phyloP scores from a whole-genome alignment of 1,139 yeast species.

The Zygosaccharomyces sapae region DNA sequence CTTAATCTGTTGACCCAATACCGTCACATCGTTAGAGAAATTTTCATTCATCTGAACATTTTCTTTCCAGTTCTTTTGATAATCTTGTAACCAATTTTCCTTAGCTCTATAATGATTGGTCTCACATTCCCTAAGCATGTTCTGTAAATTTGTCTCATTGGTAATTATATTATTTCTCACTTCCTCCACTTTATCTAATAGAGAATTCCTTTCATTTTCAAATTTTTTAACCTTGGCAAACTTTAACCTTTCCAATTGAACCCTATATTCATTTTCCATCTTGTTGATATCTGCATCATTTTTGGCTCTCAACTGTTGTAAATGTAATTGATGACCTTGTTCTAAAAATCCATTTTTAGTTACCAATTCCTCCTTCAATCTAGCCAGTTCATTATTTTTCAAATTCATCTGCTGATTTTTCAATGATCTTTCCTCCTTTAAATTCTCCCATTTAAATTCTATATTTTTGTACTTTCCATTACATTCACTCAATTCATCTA shows the following conservation, averaged over 20 bases:
- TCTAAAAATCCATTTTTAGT: constrained; percentile 33
- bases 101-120: constrained; percentile 23
- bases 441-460: constrained; percentile 32
- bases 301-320: constrained; percentile 38
- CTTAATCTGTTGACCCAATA: constrained; percentile 20
- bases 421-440: constrained; percentile 40
- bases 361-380: constrained; percentile 37
- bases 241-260: constrained; percentile 40
- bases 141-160: constrained; percentile 25
- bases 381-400: constrained; percentile 43
- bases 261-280: constrained; percentile 39
- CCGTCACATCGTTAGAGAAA: constrained; percentile 19
- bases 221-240: constrained; percentile 34
- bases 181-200: constrained; percentile 26
- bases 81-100: constrained; percentile 29
- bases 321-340: constrained; percentile 39
- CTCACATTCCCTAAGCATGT: constrained; percentile 24
- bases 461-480: constrained; percentile 25
- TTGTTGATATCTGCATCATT: constrained; percentile 40
- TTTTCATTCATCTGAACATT: constrained; percentile 21
- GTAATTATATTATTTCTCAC: constrained; percentile 27
- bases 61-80: constrained; percentile 26
- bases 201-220: constrained; percentile 30
- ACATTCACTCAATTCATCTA: constrained; percentile 27
- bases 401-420: constrained; percentile 34